Evolutionary conservation across 2,329 filamentous ascomycete genomes (phyloP), one percentile per base, ranked within the genome.

Genomic region (Cryphonectria japonica): DNA sequence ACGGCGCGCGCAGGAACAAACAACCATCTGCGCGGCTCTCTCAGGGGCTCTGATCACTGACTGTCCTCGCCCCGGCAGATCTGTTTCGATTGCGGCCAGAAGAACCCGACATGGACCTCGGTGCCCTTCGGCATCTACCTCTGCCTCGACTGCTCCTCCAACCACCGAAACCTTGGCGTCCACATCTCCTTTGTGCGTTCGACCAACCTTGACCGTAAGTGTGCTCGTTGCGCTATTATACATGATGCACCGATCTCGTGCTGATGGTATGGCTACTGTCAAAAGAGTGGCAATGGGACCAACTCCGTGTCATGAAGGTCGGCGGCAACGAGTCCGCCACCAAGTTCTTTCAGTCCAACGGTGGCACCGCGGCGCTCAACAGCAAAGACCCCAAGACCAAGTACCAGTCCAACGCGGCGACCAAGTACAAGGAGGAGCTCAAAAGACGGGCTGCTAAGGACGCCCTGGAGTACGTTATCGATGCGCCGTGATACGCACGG

Each of bases 161-260:
- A 98, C 82, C 96, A 99, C 83, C 92, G 96, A 77, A 98, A 98
- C 82, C 91, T 99, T 78, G 96, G 96, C 82, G 95, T 98, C 73
- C 96, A 99, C 83, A 98, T 99, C 83, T 98, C 95, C 77, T 99
- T 99, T 86, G 96, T 99, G 78, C 92, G 96, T 78, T 98, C 95
- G 73, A 98, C 95, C 73, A 98, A 98, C 82, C 92, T 99, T 82
- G 96, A 99, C 82, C 94, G 95, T 98, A 93, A 80, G 94, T 85
- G 29, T 46, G 29, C 41, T 32, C 11, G 29, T 14, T 26, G 46
- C 71, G 69, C 64, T 50, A 29, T 60, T 62, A 34, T 43, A 46
- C 46, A 50, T n/a, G 46, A 22, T 43, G 46, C 60, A 37, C 32
- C 39, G 43, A 65, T 43, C 29, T 3, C 46, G 65, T 13, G 60